Conservation (phyloP, 176 grass and related monocot species). For the Aegilops bicornis region DNA sequence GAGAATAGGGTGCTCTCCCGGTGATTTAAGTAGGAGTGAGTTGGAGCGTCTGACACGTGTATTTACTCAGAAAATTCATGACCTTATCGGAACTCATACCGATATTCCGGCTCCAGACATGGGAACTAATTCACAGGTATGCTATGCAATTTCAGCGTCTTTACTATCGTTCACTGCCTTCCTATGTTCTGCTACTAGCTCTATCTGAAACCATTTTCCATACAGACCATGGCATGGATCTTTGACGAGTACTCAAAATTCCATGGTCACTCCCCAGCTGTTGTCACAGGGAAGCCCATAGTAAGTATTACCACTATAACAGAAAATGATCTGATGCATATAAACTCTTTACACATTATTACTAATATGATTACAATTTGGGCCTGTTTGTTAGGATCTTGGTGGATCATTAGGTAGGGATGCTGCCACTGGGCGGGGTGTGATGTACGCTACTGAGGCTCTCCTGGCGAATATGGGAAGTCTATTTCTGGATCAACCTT, state of each 20-base stretch:
- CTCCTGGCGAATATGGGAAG: slow-evolving; percentile 83
- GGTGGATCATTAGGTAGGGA: slow-evolving; percentile 93
- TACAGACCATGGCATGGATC: slow-evolving; percentile 99
- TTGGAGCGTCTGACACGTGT: slow-evolving; percentile 92
- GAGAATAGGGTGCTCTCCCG: slow-evolving; percentile 84
- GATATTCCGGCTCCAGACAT: slow-evolving; percentile 96
- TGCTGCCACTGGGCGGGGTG: slow-evolving; percentile 89
- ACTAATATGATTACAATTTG: background rate
- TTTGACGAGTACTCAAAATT: slow-evolving; percentile 97
- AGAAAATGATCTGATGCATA: slow-evolving; percentile 17
- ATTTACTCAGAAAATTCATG: slow-evolving; percentile 99
- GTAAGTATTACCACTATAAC: slow-evolving; percentile 51
- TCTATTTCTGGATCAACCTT: slow-evolving; percentile 79
- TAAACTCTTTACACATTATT: slow-evolving; percentile 9
- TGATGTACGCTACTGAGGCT: slow-evolving; percentile 77
- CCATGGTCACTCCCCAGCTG: slow-evolving; percentile 90
- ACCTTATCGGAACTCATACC: slow-evolving; percentile 84
- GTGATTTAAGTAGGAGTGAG: slow-evolving; percentile 78
- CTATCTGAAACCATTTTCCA: background rate
- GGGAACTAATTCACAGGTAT: slow-evolving; percentile 92
- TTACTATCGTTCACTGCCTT: background rate
- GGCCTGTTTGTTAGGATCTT: slow-evolving; percentile 66
- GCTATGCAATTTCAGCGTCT: background rate
- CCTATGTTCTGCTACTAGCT: slow-evolving; percentile 1
- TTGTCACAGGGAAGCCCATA: slow-evolving; percentile 95